phyloP scores from a whole-genome alignment of 2,329 filamentous ascomycete species.

The Raffaelea albimanens region DNA sequence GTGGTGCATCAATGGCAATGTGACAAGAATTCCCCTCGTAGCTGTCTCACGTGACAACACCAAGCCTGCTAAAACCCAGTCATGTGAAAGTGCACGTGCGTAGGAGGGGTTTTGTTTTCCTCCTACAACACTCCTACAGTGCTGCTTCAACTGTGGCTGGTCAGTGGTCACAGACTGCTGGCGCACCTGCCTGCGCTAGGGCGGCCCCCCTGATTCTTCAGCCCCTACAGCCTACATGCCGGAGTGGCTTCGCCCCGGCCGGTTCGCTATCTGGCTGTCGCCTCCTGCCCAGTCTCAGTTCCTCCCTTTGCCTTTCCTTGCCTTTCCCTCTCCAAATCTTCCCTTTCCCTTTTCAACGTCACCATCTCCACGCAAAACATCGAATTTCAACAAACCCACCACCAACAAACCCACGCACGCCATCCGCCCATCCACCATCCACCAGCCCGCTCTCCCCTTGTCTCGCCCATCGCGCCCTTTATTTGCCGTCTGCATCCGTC shows the following conservation, averaged over 20 bases:
- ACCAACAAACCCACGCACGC: background rate
- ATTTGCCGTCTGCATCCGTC: too few relatives aligned
- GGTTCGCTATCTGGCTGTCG: too few relatives aligned
- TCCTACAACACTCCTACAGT: background rate
- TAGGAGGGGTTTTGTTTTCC: constrained; percentile 2
- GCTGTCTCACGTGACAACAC: too few relatives aligned
- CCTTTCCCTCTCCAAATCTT: background rate
- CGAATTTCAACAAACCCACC: background rate
- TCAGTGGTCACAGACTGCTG: too few relatives aligned
- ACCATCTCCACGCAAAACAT: background rate
- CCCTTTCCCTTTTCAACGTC: background rate
- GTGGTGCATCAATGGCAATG: too few relatives aligned
- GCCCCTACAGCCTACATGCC: too few relatives aligned
- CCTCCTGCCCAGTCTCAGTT: background rate
- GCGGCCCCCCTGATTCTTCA: too few relatives aligned
- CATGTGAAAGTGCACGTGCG: constrained; percentile 10
- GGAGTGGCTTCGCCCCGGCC: too few relatives aligned
- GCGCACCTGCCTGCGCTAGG: background rate
- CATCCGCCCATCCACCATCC: background rate
- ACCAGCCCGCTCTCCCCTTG: too few relatives aligned
- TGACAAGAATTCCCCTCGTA: too few relatives aligned
- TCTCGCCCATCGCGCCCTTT: too few relatives aligned
- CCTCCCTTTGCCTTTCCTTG: background rate
- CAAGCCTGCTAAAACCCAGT: too few relatives aligned
- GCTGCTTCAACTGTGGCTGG: background rate